phyloP scores from a whole-genome alignment of 2,329 filamentous ascomycete species.

The Zasmidium citrigriseum region DNA sequence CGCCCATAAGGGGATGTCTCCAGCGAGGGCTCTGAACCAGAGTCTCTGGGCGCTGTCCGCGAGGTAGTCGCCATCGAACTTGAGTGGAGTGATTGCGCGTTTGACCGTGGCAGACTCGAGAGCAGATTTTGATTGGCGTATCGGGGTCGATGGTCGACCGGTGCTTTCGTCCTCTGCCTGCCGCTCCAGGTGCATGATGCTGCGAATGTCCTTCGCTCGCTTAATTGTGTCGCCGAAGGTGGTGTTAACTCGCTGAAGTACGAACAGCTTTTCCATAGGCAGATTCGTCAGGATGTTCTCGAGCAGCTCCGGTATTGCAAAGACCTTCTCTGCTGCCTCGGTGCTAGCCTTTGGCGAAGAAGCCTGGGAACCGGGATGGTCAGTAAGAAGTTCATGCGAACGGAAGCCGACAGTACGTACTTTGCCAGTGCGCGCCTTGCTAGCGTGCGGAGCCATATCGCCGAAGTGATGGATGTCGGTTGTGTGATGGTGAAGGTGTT shows the following conservation, averaged over 20 bases:
- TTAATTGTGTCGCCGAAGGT: slow-evolving; percentile 8
- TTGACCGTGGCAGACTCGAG: too few relatives aligned
- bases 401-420: not conserved
- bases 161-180: not conserved
- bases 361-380: not conserved
- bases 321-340: not conserved
- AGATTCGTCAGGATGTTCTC: slow-evolving; percentile 7
- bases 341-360: not conserved
- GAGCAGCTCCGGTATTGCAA: slow-evolving; percentile 9
- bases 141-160: not conserved
- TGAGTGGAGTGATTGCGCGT: too few relatives aligned
- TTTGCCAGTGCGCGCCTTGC: not conserved
- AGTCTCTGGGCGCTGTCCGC: too few relatives aligned
- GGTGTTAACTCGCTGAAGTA: slow-evolving; percentile 9
- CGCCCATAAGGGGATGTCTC: too few relatives aligned
- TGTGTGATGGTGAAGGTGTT: not conserved
- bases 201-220: not conserved
- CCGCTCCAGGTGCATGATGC: slow-evolving; percentile 4
- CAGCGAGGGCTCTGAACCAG: too few relatives aligned
- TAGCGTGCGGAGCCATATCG: not conserved
- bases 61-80: too few relatives aligned
- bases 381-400: too few relatives aligned
- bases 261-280: slow-evolving; percentile 2
- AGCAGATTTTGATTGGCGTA: not conserved
- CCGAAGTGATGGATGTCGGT: not conserved